phyloP scores from a whole-genome alignment of 768 basidiomycete genomes.

The Mycena rebaudengoi region DNA sequence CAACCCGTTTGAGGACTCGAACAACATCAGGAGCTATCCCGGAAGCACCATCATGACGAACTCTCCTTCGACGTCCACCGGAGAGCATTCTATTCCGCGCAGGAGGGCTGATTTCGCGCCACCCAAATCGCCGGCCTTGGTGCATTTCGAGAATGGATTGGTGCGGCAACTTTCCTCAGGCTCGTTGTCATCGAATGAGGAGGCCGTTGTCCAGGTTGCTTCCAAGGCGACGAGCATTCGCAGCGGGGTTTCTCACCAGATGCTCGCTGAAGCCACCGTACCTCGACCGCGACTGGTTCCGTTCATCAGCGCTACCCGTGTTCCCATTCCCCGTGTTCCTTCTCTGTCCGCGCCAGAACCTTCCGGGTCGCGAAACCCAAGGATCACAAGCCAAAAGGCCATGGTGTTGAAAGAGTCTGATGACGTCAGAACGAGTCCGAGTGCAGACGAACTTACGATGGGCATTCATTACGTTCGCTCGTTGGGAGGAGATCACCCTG shows the following conservation, averaged over 20 bases:
- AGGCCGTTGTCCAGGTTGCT: conserved; percentile 57
- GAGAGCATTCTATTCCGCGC: conserved; percentile 69
- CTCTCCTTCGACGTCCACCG: conserved; percentile 74
- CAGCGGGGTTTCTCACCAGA: conserved; percentile 50
- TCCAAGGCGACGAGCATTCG: conserved; percentile 63
- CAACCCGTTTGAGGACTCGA: conserved; percentile 51
- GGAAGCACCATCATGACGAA: conserved; percentile 60
- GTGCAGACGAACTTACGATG: conserved; percentile 71
- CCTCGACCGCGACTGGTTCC: conserved; percentile 72
- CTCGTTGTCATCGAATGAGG: conserved; percentile 44
- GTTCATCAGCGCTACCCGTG: conserved; percentile 73
- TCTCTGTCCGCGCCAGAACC: conserved; percentile 38
- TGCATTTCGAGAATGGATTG: conserved; percentile 48
- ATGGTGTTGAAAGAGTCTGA: conserved; percentile 56
- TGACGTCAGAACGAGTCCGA: conserved; percentile 46
- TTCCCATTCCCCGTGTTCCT: conserved; percentile 64
- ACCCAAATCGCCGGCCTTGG: conserved; percentile 57
- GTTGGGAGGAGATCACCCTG: conserved; percentile 61
- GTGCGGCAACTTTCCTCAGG: conserved; percentile 46
- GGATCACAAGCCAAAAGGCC: conserved; percentile 72
- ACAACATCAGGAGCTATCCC: conserved; percentile 46
- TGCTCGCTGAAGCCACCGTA: conserved; percentile 36
- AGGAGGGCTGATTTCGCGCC: conserved; percentile 75
- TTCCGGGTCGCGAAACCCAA: conserved; percentile 38
- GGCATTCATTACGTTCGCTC: conserved; percentile 77